A percentile compares a stretch with the other conserved stretches of the same genome.
Conservation (phyloP, 768 basidiomycete genomes). For the Ramaria rubella region DNA sequence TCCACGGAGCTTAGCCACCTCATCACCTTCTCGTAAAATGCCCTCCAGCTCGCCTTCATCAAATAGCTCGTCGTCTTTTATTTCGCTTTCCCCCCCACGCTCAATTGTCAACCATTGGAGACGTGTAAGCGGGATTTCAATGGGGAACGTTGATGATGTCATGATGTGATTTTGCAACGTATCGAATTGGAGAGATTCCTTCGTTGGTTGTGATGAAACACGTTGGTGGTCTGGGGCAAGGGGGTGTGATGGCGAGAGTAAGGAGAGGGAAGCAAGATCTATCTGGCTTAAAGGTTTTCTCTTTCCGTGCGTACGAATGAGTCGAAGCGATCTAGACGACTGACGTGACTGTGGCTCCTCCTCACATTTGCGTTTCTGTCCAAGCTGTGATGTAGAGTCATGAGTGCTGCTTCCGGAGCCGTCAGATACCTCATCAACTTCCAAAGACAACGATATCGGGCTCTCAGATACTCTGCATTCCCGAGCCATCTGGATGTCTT, state of each 20-base stretch:
- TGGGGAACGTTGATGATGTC: constrained; percentile 10
- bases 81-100: constrained; percentile 50
- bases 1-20: constrained; percentile 38
- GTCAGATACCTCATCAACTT: constrained; percentile 6
- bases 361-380: constrained; percentile 1
- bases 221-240: background rate
- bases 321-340: background rate
- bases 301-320: background rate
- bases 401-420: background rate
- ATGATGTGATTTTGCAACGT: background rate
- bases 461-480: constrained; percentile 25
- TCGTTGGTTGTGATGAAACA: background rate
- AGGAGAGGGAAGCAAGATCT: constrained; percentile 7
- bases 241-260: constrained; percentile 4
- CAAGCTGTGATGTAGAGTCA: background rate
- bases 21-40: constrained; percentile 46
- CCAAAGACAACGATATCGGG: background rate
- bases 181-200: background rate
- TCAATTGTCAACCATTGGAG: constrained; percentile 54
- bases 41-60: constrained; percentile 60
- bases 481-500: constrained; percentile 47
- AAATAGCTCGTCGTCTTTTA: constrained; percentile 69
- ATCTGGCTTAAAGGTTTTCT: background rate
- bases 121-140: constrained; percentile 46
- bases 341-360: background rate